Percentiles rank a stretch among this genome's conserved stretches.
phyloP scores from a whole-genome alignment of 2,329 filamentous ascomycete genomes.

The Aspergillus sp. region DNA sequence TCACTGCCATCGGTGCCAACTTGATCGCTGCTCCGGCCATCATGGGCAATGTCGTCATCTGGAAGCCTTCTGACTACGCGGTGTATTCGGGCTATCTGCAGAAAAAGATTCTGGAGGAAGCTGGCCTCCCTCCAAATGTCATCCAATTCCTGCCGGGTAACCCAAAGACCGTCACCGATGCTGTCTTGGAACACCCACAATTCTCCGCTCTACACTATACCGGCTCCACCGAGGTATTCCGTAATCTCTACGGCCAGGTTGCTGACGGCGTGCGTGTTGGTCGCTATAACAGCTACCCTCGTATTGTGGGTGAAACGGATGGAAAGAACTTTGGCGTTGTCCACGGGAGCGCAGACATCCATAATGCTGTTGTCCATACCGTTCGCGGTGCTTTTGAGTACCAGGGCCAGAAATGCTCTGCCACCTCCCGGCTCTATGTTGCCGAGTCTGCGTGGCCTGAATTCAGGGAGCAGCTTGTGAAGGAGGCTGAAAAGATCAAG shows the following conservation, averaged over 20 bases:
- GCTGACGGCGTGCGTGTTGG: slow-evolving; percentile 71
- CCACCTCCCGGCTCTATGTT: slow-evolving; percentile 72
- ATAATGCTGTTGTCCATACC: slow-evolving; percentile 72
- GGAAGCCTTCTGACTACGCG: slow-evolving; percentile 84
- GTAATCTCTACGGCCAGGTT: slow-evolving; percentile 77
- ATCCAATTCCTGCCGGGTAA: slow-evolving; percentile 89
- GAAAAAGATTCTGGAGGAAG: slow-evolving; percentile 81
- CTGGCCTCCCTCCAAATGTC: slow-evolving; percentile 77
- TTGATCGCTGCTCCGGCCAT: slow-evolving; percentile 73
- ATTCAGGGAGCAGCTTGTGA: slow-evolving; percentile 61
- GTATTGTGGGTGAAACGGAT: slow-evolving; percentile 81
- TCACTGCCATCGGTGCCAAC: slow-evolving; percentile 86
- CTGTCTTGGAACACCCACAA: slow-evolving; percentile 66
- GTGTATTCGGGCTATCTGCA: slow-evolving; percentile 81
- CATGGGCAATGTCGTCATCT: slow-evolving; percentile 87
- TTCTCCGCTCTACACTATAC: slow-evolving; percentile 88
- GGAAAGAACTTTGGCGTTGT: slow-evolving; percentile 88
- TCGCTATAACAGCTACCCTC: slow-evolving; percentile 74
- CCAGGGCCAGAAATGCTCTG: slow-evolving; percentile 85
- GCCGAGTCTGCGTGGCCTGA: slow-evolving; percentile 67
- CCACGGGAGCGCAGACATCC: slow-evolving; percentile 67
- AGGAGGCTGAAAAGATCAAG: slow-evolving; percentile 63
- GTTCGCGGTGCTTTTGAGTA: slow-evolving; percentile 82
- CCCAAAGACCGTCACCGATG: slow-evolving; percentile 72
- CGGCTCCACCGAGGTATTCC: slow-evolving; percentile 83